Evolutionary conservation across 352 stramenopile genomes (phyloP).

Genomic region (Phytopythium delawarense): DNA sequence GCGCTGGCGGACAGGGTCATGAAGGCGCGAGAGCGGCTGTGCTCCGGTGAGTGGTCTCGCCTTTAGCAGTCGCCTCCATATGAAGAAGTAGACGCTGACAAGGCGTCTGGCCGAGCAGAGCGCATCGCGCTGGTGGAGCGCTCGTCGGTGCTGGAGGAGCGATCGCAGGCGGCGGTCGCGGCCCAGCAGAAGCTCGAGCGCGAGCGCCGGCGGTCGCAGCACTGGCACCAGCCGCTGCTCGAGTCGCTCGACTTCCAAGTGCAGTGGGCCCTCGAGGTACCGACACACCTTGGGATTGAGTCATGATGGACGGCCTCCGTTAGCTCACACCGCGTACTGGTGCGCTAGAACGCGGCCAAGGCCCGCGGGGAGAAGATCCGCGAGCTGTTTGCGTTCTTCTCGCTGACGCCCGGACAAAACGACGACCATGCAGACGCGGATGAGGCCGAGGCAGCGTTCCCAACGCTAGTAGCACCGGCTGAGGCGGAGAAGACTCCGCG

Average conservation of each 20-base stretch:
- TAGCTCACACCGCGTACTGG: not conserved
- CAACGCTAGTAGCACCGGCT: not conserved
- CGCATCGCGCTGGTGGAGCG: constrained; percentile 56
- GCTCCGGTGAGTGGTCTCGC: constrained; percentile 25
- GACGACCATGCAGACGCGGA: constrained; percentile 1
- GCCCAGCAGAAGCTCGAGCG: constrained; percentile 37
- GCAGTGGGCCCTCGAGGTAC: constrained; percentile 53
- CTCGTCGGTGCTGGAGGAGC: constrained; percentile 44
- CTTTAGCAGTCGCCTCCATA: not conserved
- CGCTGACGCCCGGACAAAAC: constrained; percentile 10
- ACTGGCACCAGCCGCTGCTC: constrained; percentile 46
- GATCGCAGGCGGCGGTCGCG: constrained; percentile 31
- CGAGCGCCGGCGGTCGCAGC: constrained; percentile 24
- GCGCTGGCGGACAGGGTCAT: constrained; percentile 56
- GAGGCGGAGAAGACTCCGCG: not conserved
- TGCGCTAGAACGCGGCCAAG: constrained; percentile 49
- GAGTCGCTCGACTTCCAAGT: constrained; percentile 68
- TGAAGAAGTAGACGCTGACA: too few species aligned
- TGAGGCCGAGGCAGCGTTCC: not conserved
- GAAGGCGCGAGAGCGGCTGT: constrained; percentile 64
- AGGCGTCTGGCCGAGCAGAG: constrained; percentile 16
- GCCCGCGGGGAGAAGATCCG: constrained; percentile 64
- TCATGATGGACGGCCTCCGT: too few species aligned
- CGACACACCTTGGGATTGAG: not conserved
- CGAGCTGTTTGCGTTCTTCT: constrained; percentile 68